Conservation (phyloP, 768 basidiomycete species). For the Suillus paluster region DNA sequence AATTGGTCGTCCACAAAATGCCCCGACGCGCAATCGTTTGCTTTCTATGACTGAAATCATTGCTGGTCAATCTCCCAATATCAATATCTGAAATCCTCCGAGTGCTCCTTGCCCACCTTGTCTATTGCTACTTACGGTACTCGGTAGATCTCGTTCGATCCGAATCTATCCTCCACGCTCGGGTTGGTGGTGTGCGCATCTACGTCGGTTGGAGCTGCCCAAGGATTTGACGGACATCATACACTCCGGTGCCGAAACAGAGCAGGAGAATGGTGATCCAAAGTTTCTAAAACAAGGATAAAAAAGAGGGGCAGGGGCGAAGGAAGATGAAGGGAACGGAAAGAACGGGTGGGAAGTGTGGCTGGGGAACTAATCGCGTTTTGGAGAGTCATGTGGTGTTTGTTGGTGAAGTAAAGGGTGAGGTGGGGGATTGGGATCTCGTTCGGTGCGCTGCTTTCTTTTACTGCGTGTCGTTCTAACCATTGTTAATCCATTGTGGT, state of each 20-base stretch:
- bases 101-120: slow-evolving; percentile 51
- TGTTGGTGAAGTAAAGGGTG: slow-evolving; percentile 48
- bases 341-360: neutral
- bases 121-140: slow-evolving; percentile 34
- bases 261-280: neutral
- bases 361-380: slow-evolving; percentile 40
- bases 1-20: slow-evolving; percentile 38
- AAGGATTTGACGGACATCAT: slow-evolving; percentile 25
- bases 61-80: slow-evolving; percentile 92
- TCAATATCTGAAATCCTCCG: slow-evolving; percentile 65
- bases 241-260: neutral
- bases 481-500: neutral
- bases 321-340: neutral
- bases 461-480: neutral
- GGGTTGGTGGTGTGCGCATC: slow-evolving; percentile 18
- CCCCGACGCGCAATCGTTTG: slow-evolving; percentile 80
- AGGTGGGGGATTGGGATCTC: slow-evolving; percentile 69
- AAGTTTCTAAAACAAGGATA: neutral
- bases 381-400: slow-evolving; percentile 66
- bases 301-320: neutral
- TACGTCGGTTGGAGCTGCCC: slow-evolving; percentile 41
- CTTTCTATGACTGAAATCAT: slow-evolving; percentile 82
- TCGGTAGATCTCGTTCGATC: slow-evolving; percentile 40
- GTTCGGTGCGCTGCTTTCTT: slow-evolving; percentile 20
- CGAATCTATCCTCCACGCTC: slow-evolving; percentile 42